Base-by-base conservation (phyloP, 768 basidiomycete species). In the Crepidotus variabilis region DNA sequence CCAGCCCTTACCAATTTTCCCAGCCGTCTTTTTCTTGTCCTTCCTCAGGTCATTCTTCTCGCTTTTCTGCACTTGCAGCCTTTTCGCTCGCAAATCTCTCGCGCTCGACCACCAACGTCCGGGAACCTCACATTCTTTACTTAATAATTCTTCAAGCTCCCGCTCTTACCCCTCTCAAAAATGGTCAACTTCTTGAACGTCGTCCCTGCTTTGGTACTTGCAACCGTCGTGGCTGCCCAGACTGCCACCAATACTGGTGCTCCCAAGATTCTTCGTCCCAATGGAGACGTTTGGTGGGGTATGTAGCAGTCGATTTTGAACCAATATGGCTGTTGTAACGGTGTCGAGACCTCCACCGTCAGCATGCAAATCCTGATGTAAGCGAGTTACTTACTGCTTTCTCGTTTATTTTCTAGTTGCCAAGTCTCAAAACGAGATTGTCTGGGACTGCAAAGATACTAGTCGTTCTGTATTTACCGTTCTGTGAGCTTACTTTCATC, bases 221-320 rank as follows among this genome's bases (percentile, higher is more conserved):
- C 56, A 61, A 81, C 60, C 56, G 68, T 71, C 43, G 76, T 70
- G 50, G 64, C n/a, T n/a, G n/a, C n/a, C n/a, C n/a, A n/a, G n/a
- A n/a, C 69, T 60, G 78, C 76, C 7, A 67, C 73, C 57, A 70
- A 83, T 56, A 34, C 57, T 32, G 71, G 86, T 72, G 35, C 35
- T 67, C 74, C 51, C 57, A 65, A 39, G 85, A 85, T 3, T 70
- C 73, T 32, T 63, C 73, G 1, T 45, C 69, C 35, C 35, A 16
- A 16, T 36, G 35, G 35, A 36, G 16, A 36, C 57, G 60, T 70
- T 4, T 86, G 85, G 85, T 86, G 85, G 85, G 78, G 85, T 86
- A 57, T 51, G 81, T 76, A 14, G 1, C 21, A 21, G 45, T 2
- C 2, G 16, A 5, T n/a, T n/a, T n/a, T n/a, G n/a, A n/a, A n/a